A percentile compares a stretch with the other conserved stretches of the same genome.
These are phyloP conservation scores for Sherardia arvensis DNA, from an alignment of 257 asterid genomes.

Conservation along the genomic window DNA sequence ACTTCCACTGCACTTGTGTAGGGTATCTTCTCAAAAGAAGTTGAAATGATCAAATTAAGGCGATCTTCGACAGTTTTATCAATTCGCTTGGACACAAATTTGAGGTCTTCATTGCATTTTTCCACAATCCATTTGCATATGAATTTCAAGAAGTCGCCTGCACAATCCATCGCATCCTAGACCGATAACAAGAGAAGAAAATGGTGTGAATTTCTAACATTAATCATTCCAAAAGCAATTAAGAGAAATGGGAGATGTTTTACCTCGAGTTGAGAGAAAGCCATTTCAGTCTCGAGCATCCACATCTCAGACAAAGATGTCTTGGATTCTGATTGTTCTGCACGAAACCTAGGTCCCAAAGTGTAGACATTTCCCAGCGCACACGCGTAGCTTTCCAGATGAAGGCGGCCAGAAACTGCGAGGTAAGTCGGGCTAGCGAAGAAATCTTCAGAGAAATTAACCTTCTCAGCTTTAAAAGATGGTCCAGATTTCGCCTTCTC, in stretches of 20 bases:
- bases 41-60: constrained; percentile 28
- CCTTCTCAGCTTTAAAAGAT: constrained; percentile 6
- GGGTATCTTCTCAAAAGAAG: constrained; percentile 45
- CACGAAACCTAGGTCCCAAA: constrained; percentile 71
- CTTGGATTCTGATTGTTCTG: constrained; percentile 36
- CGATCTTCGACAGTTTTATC: constrained; percentile 47
- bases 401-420: constrained; percentile 63
- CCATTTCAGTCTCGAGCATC: constrained; percentile 76
- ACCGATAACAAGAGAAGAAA: constrained; percentile 9
- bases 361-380: constrained; percentile 84
- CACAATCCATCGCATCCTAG: constrained; percentile 81
- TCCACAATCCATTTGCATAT: constrained; percentile 50
- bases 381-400: constrained; percentile 77
- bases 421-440: constrained; percentile 43
- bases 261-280: constrained; percentile 69
- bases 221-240: background rate
- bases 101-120: constrained; percentile 56
- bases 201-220: background rate
- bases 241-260: background rate
- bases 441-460: constrained; percentile 44
- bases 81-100: constrained; percentile 49
- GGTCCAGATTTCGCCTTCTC: constrained; percentile 26
- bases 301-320: constrained; percentile 70
- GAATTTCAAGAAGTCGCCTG: constrained; percentile 60
- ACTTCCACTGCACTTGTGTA: constrained; percentile 59